A percentile compares a stretch with the other conserved stretches of the same genome.
Conservation (phyloP, 805 yeast species). For the Cyberlindnera subsufficiens region DNA sequence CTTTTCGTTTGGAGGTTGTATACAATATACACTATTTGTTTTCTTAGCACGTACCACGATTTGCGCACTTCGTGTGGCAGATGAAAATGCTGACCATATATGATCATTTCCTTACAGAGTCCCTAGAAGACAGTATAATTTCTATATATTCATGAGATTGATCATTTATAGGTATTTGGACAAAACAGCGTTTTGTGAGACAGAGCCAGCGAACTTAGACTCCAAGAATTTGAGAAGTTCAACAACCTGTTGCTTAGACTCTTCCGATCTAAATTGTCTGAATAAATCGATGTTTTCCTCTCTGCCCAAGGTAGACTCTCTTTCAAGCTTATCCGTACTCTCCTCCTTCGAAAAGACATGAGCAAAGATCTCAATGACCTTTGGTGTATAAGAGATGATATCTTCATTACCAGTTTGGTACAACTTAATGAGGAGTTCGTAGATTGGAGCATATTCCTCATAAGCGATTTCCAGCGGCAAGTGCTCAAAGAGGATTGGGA, state of each 20-base stretch:
- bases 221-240: constrained; percentile 72
- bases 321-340: constrained; percentile 62
- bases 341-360: constrained; percentile 68
- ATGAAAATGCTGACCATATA: too few species aligned
- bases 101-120: too few species aligned
- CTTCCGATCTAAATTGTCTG: constrained; percentile 73
- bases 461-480: constrained; percentile 84
- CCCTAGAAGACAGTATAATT: not conserved
- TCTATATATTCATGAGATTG: not conserved
- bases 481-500: constrained; percentile 68
- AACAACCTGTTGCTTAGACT: constrained; percentile 56
- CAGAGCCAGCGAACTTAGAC: constrained; percentile 55
- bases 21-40: too few species aligned
- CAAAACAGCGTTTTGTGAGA: constrained; percentile 37
- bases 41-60: too few species aligned
- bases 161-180: constrained; percentile 16
- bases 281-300: constrained; percentile 73
- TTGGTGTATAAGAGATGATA: constrained; percentile 49
- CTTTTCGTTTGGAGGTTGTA: too few species aligned
- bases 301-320: constrained; percentile 78
- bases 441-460: constrained; percentile 91
- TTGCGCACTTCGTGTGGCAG: too few species aligned
- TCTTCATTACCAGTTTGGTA: constrained; percentile 57
- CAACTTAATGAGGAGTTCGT: constrained; percentile 66
- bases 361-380: constrained; percentile 62